These are phyloP conservation scores for Vanilla planifolia DNA, from an alignment of 106 monocot species.

Conservation along the genomic window DNA sequence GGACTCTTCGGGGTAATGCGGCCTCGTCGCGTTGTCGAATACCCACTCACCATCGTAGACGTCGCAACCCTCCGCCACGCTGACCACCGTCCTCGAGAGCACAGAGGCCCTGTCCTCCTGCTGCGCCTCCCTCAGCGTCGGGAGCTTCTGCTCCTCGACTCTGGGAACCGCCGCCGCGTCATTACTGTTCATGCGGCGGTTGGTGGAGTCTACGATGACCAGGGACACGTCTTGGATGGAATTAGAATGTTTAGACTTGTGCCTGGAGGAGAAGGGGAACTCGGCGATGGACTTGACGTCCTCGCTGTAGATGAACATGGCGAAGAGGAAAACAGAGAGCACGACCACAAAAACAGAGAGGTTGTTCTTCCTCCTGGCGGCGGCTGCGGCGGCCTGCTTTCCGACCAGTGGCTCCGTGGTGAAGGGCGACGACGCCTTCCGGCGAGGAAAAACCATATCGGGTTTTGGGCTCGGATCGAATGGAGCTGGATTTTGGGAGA, in stretches of 20 bases:
- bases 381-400: neutral
- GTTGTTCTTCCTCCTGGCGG: neutral
- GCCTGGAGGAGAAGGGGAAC: slow-evolving; percentile 30
- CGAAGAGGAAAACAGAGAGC: slow-evolving; percentile 2
- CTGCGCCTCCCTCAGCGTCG: neutral
- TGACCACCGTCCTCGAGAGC: slow-evolving; percentile 22
- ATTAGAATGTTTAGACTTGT: no score
- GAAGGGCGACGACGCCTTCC: neutral
- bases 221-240: neutral
- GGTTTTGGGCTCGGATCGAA: no score
- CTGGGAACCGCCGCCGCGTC: neutral
- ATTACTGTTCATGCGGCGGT: neutral
- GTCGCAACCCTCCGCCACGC: slow-evolving; percentile 2
- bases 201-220: neutral
- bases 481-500: no score
- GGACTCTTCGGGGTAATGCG: slow-evolving; percentile 62
- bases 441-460: slow-evolving; percentile 6
- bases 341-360: slow-evolving; percentile 18
- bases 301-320: slow-evolving; percentile 19
- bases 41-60: slow-evolving; percentile 68
- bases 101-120: slow-evolving; percentile 2
- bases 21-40: slow-evolving; percentile 47
- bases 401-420: neutral
- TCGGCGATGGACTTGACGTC: neutral
- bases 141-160: neutral